Base-by-base conservation (phyloP, 2,329 filamentous ascomycete species). In the Emericellopsis cladophorae region DNA sequence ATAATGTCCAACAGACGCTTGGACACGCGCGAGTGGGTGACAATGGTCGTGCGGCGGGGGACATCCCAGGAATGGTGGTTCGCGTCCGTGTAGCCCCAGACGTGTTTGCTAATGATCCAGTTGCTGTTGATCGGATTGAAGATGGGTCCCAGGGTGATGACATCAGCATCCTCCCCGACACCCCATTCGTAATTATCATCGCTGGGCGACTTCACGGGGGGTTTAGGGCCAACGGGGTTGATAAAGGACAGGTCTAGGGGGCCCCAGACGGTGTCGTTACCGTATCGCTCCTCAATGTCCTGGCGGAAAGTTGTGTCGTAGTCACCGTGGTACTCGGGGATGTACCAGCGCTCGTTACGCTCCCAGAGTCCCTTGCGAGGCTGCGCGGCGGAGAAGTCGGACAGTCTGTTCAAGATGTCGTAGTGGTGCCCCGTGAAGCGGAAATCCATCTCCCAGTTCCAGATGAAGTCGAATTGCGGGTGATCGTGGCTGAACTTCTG, bases 401-500 rank as follows among this genome's bases (percentile, higher is more conserved):
- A 60, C 7, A 87, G 59, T 45, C 79, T 79, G 49, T 81, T 72
- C 35, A 87, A 73, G 48, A 90, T 75, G 50, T 90, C 81, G 58
- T 90, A 89, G 61, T 88, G 80, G 47, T 92, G 84, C 8, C 85
- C 85, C 0, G 79, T 86, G 53, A 83, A 82, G 37, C 86, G 73
- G 26, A 81, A 79, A 53, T 92, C 84, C 61, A 87, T 84, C 55
- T 92, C 86, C 84, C 84, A 89, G 56, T 90, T 89, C 84, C 85
- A 92, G 49, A 87, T 70, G 51, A 75, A 87, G 49, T 89, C 82
- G 48, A 84, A 92, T 51, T 90, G 78, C 0, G 83, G 83, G 51
- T 87, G 80, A 39, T 82, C 80, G 51, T 82, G 72, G 44, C 76
- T 76, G 54, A 89, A 88, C 59, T 80, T 81, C 54, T 88, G 84